Conservation (phyloP, 331 rosid species). For the Prunus yedoensis region DNA sequence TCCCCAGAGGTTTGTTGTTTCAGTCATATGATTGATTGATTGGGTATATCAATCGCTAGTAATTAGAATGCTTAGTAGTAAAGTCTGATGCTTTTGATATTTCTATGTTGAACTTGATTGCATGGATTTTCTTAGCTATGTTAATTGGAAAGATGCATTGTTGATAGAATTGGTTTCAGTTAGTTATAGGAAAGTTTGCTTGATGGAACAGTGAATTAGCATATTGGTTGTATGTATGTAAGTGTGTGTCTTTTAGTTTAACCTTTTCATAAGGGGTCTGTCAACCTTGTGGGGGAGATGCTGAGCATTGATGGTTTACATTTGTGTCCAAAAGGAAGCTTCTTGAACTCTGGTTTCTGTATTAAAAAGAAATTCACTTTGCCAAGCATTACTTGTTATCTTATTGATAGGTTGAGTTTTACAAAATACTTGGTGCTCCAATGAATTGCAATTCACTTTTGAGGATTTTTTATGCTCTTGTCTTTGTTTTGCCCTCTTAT, state of each 20-base stretch:
- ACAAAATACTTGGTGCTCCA: not conserved
- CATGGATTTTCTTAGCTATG: not conserved
- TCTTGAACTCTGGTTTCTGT: not conserved
- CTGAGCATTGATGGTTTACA: not conserved
- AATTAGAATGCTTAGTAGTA: not conserved
- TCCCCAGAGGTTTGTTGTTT: constrained; percentile 52
- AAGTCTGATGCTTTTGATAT: constrained; percentile 17
- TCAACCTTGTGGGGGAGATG: not conserved
- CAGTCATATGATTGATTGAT: constrained; percentile 6
- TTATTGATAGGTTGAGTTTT: not conserved
- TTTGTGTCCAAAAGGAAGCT: not conserved
- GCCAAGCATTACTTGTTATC: not conserved
- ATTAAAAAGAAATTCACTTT: not conserved
- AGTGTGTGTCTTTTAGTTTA: not conserved
- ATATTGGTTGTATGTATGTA: not conserved
- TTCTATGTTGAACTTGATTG: constrained; percentile 1
- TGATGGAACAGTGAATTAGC: not conserved
- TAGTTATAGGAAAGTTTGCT: not conserved
- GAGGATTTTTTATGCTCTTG: not conserved
- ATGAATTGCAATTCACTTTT: not conserved
- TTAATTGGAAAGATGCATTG: not conserved
- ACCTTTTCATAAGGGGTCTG: not conserved
- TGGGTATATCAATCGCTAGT: not conserved
- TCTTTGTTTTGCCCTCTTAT: too few relatives aligned
- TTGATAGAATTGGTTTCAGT: constrained; percentile 10